Evolutionary conservation across 768 basidiomycete species (phyloP), one percentile per base, ranked within the genome.

Genomic region (Pleurotus ostreatus): DNA sequence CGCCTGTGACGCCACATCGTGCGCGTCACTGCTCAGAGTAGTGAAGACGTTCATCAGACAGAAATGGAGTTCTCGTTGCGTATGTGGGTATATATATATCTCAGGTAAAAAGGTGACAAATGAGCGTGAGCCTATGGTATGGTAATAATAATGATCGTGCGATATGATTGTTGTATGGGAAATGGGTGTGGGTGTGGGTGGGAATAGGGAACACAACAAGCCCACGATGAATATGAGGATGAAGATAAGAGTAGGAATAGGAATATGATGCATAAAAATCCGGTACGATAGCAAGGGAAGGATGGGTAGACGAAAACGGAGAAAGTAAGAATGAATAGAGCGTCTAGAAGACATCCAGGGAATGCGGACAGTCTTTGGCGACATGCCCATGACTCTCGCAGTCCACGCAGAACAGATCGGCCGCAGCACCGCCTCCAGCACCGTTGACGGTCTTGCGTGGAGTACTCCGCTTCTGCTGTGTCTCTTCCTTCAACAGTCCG

Each of bases 341-440:
- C 13, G 20, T 20, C 74, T 71, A 94, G 72, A 94, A 95, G 56
- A 94, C 88, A 71, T 95, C 93, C 68, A 86, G 70, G 9, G 91
- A 92, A 68, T 92, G 84, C 40, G 92, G 91, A 65, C 93, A 95
- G 59, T 92, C 81, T 37, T 79, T 80, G 4, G 92, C 82, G 38
- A 76, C 65, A 67, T 94, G 92, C 6, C 91, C 92, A 51, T 80
- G 78, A 56, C 81, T 81, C 73, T 94, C 93, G 66, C 93, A 94
- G 61, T 94, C 92, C 53, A 86, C 88, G 67, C 93, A 94, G 65
- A 81, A 89, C 40, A 81, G 62, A 52, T 78, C 79, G 15, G 66
- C 56, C 38, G 55, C 57, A 40, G 22, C 45, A 12, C 11, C 43
- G 18, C 18, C 43, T 34, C 39, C 37, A n/a, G 26, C 8, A 16